phyloP scores from a whole-genome alignment of 495 filamentous ascomycete genomes.

The Parathielavia appendiculata region DNA sequence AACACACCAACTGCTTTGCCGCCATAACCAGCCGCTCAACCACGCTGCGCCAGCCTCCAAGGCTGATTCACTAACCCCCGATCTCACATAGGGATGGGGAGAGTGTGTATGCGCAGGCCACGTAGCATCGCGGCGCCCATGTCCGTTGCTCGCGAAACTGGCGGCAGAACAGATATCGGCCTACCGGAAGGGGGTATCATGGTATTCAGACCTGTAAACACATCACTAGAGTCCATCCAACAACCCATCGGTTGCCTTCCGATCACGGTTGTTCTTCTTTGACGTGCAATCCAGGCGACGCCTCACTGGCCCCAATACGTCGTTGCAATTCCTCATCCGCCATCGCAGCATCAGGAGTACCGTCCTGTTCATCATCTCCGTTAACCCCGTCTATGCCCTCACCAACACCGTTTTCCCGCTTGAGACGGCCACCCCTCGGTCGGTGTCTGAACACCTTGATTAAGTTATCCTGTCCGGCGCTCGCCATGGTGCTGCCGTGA shows the following conservation, averaged over 20 bases:
- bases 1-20: background rate
- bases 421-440: background rate
- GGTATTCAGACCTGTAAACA: background rate
- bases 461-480: conserved; percentile 39
- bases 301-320: conserved; percentile 20
- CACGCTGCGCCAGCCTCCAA: no score
- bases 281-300: conserved; percentile 20
- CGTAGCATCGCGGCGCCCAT: no score
- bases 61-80: no score
- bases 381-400: conserved; percentile 12
- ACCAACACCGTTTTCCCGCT: conserved; percentile 5
- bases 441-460: conserved; percentile 40
- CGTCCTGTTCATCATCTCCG: conserved; percentile 9
- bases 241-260: background rate
- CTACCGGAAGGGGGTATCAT: conserved; percentile 8
- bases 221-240: background rate
- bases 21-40: background rate
- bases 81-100: no score
- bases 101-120: no score
- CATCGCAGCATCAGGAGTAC: conserved; percentile 9
- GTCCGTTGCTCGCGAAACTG: no score
- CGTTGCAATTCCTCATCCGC: conserved; percentile 29
- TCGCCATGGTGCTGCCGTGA: conserved; percentile 42
- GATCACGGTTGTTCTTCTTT: conserved; percentile 24
- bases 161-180: background rate